Percentiles rank a stretch among this genome's conserved stretches.
Conservation (phyloP, 1,139 yeast species). For the Nakaseomyces sp. region DNA sequence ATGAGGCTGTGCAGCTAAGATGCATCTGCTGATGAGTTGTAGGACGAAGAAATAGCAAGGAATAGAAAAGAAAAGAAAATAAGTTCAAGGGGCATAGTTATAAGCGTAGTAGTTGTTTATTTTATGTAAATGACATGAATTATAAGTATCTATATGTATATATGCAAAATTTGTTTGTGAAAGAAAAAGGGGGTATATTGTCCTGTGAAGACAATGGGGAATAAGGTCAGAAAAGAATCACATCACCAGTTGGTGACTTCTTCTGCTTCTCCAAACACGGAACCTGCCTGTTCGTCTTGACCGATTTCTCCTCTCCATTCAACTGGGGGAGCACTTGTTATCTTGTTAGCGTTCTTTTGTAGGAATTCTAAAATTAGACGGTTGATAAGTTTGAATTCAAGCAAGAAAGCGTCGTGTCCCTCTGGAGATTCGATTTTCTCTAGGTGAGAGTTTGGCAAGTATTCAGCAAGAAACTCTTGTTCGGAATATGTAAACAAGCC, state of each 20-base stretch:
- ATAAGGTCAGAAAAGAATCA: not conserved
- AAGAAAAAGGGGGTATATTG: too few relatives aligned
- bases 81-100: too few relatives aligned
- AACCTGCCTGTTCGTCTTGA: slow-evolving; percentile 53
- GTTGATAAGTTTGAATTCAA: slow-evolving; percentile 81
- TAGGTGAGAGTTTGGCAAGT: slow-evolving; percentile 61
- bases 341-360: slow-evolving; percentile 37
- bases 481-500: slow-evolving; percentile 89
- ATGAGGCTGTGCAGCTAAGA: too few relatives aligned
- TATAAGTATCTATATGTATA: too few relatives aligned
- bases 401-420: slow-evolving; percentile 92
- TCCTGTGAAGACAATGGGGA: too few relatives aligned
- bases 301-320: slow-evolving; percentile 39
- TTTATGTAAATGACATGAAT: too few relatives aligned
- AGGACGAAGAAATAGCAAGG: too few relatives aligned
- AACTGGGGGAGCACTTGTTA: slow-evolving; percentile 32
- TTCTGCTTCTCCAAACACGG: slow-evolving; percentile 93
- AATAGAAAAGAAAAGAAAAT: too few relatives aligned
- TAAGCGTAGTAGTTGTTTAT: too few relatives aligned
- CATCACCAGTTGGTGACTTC: slow-evolving; percentile 79
- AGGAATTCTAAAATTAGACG: slow-evolving; percentile 60
- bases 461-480: slow-evolving; percentile 72
- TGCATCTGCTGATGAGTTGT: too few relatives aligned
- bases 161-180: not conserved
- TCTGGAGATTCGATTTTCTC: slow-evolving; percentile 83